Percentiles rank a stretch among this genome's conserved stretches.
phyloP scores from a whole-genome alignment of 164 flowering plant species.

The Saururus chinensis region DNA sequence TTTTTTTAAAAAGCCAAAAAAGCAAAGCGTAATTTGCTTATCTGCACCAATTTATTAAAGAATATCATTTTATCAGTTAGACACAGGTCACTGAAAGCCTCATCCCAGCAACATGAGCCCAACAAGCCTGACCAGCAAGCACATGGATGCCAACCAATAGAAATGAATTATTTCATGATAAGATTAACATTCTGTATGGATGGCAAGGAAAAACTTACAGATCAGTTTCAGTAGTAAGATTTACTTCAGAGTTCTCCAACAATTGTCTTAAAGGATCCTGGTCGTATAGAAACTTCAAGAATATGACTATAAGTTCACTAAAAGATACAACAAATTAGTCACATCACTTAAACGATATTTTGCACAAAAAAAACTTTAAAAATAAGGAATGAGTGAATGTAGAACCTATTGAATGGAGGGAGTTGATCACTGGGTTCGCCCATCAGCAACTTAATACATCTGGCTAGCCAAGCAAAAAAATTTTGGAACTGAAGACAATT shows the following conservation, averaged over 20 bases:
- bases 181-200: slow-evolving; percentile 1
- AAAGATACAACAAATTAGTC: slow-evolving; percentile 12
- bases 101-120: too few relatives aligned
- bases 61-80: too few relatives aligned
- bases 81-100: too few relatives aligned
- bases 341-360: neutral
- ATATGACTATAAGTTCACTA: slow-evolving; percentile 89
- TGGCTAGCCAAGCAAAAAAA: slow-evolving; percentile 88
- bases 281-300: slow-evolving; percentile 78
- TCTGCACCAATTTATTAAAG: too few relatives aligned
- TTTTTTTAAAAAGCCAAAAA: too few relatives aligned
- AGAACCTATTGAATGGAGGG: slow-evolving; percentile 65
- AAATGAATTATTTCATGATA: neutral
- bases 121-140: neutral
- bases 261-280: slow-evolving; percentile 82
- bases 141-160: neutral
- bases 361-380: neutral
- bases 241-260: slow-evolving; percentile 51
- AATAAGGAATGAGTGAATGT: neutral
- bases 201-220: slow-evolving; percentile 40
- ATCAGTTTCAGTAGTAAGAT: slow-evolving; percentile 67
- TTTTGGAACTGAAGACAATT: slow-evolving; percentile 93
- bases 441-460: slow-evolving; percentile 68
- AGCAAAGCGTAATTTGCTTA: too few relatives aligned
- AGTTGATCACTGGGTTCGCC: slow-evolving; percentile 86